Evolutionary conservation across 768 basidiomycete species (phyloP).

Genomic region (Leccinum variicolor): DNA sequence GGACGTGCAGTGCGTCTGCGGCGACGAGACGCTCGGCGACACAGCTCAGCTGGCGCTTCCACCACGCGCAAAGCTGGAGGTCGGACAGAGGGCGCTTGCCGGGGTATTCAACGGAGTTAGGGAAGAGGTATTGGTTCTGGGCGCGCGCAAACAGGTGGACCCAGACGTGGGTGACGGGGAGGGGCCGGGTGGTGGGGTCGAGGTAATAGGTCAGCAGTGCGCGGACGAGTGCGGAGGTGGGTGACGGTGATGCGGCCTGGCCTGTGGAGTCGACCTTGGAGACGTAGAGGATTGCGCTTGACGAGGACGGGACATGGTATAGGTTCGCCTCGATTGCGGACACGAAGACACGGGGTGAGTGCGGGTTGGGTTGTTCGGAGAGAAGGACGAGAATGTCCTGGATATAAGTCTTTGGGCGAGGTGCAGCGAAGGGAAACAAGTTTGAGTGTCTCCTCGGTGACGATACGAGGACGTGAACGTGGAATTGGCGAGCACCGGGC

Average conservation of each 20-base stretch:
- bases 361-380: constrained; percentile 53
- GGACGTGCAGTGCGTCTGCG: constrained; percentile 4
- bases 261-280: constrained; percentile 96
- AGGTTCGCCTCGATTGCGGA: constrained; percentile 76
- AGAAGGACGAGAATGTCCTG: constrained; percentile 79
- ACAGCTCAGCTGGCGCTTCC: constrained; percentile 71
- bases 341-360: constrained; percentile 58
- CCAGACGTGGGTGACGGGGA: constrained; percentile 58
- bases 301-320: constrained; percentile 70
- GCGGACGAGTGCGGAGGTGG: constrained; percentile 66
- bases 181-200: constrained; percentile 59
- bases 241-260: constrained; percentile 58
- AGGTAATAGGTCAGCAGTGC: constrained; percentile 64
- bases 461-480: constrained; percentile 72
- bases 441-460: constrained; percentile 61
- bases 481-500: constrained; percentile 68
- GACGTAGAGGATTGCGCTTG: constrained; percentile 76
- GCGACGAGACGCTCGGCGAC: constrained; percentile 43
- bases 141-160: constrained; percentile 89
- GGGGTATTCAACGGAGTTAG: constrained; percentile 69
- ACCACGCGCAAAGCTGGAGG: constrained; percentile 84
- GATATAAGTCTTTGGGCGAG: constrained; percentile 61
- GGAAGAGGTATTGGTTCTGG: constrained; percentile 91
- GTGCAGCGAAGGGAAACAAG: constrained; percentile 73
- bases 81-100: constrained; percentile 78